Base-by-base conservation (phyloP, 495 filamentous ascomycete genomes). In the Tuber umbilicatum region DNA sequence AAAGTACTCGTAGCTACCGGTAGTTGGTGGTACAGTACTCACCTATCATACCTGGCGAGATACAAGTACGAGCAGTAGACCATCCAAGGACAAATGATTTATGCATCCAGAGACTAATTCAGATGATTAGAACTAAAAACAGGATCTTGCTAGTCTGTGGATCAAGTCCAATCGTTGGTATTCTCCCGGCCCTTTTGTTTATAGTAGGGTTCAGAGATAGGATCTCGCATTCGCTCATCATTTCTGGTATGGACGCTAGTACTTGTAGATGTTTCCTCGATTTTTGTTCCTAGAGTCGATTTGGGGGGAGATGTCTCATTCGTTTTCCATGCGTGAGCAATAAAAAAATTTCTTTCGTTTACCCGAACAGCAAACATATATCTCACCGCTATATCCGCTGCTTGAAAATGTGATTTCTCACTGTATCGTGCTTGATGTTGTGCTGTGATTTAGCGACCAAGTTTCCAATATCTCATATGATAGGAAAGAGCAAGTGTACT, bases 221-320 rank as follows among this genome's bases (percentile, higher is more conserved):
- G 16, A 31, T 35, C 55, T 64, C 55, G 6, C 55, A 64, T 64
- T 14, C 14, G 16, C 55, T 35, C 17, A 64, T 64, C 55, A 35
- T 64, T 64, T 64, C 55, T 27, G 3, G 27, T 64, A 35, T 35
- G 27, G 14, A 14, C 27, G 55, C 3, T 35, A 5, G 55, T 17
- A 64, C 3, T 35, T 1, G 55, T 17, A 64, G 31, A 35, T 64
- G 55, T 64, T 64, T 64, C 55, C 14, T 64, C 55, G 55, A 64
- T 64, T 64, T 31, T 64, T 64, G 55, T 64, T 64, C 55, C 55
- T 1, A 17, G 31, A 64, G 55, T 64, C 55, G 55, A 64, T 64
- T 64, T 17, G 55, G 35, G 55, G 55, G 55, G 55, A 64, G 55
- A 35, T 64, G 55, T 64, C 55, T 64, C 55, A 64, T 64, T 64